Evolutionary conservation across 2,329 filamentous ascomycete species (phyloP).

Genomic region (Aureobasidium sp.): DNA sequence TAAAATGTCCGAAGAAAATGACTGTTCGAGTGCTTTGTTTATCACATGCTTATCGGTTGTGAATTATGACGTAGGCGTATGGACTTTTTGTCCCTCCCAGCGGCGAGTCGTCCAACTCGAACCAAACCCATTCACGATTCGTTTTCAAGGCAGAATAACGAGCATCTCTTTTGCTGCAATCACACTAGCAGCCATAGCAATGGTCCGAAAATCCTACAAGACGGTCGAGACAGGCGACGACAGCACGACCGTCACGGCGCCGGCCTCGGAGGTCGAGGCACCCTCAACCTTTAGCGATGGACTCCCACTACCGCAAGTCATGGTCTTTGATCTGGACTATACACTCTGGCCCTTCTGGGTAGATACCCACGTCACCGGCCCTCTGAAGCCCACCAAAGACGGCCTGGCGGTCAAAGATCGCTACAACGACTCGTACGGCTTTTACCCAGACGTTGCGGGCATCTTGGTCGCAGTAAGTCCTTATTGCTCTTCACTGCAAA

Average conservation of each 20-base stretch:
- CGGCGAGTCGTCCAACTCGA: not conserved
- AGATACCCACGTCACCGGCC: conserved; percentile 79
- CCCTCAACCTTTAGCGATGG: conserved; percentile 56
- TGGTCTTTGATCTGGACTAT: conserved; percentile 96
- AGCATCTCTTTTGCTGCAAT: not conserved
- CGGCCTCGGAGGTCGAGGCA: conserved; percentile 31
- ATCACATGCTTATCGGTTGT: not conserved
- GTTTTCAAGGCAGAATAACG: not conserved
- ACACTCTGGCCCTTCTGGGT: conserved; percentile 99
- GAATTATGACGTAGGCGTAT: not conserved
- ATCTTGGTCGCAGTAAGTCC: conserved; percentile 31
- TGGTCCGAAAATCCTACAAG: conserved; percentile 5
- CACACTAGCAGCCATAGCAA: not conserved
- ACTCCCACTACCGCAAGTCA: conserved; percentile 68
- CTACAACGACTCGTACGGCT: conserved; percentile 40
- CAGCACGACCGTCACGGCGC: conserved; percentile 25
- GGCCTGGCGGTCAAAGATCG: conserved; percentile 46
- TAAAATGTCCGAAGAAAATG: not conserved
- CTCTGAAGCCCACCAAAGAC: conserved; percentile 49
- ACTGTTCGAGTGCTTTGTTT: not conserved
- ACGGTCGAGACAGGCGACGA: conserved; percentile 12
- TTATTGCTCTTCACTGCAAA: no score
- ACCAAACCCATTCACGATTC: not conserved
- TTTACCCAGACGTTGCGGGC: conserved; percentile 40
- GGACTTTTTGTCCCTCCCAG: not conserved